These are phyloP conservation scores for Liquidambar formosana DNA, from an alignment of 164 flowering plant genomes.

Conservation along the genomic window DNA sequence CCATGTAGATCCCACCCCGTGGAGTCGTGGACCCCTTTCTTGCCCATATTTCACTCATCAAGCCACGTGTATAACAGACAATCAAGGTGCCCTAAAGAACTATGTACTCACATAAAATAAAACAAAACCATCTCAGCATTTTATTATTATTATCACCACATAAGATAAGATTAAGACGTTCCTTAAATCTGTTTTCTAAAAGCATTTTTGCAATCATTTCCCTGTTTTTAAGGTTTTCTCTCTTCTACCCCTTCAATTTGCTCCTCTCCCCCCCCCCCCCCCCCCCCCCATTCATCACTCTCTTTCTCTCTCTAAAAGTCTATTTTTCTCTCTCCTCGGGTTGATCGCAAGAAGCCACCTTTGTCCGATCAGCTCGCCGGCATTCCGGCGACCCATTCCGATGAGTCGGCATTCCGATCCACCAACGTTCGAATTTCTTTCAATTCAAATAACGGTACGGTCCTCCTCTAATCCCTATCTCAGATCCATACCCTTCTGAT, in stretches of 20 bases:
- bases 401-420: slow-evolving; percentile 11
- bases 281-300: background rate
- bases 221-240: too few species aligned
- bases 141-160: too few species aligned
- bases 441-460: background rate
- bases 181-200: background rate
- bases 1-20: too few species aligned
- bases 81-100: too few species aligned
- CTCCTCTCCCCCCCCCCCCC: background rate
- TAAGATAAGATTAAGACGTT: background rate
- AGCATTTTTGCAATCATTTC: slow-evolving; percentile 3
- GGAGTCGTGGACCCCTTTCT: too few species aligned
- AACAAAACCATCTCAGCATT: too few species aligned
- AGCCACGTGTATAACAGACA: too few species aligned
- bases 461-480: background rate
- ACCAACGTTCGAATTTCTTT: slow-evolving; percentile 2
- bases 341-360: slow-evolving; percentile 12
- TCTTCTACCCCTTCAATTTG: background rate
- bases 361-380: slow-evolving; percentile 16
- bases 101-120: too few species aligned
- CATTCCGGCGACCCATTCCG: slow-evolving; percentile 19
- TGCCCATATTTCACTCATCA: too few species aligned
- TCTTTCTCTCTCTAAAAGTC: background rate
- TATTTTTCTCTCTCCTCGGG: background rate
- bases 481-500: slow-evolving; percentile 17